Conservation (phyloP, 2,329 filamentous ascomycete genomes). For the Grosmannia clavigera region DNA sequence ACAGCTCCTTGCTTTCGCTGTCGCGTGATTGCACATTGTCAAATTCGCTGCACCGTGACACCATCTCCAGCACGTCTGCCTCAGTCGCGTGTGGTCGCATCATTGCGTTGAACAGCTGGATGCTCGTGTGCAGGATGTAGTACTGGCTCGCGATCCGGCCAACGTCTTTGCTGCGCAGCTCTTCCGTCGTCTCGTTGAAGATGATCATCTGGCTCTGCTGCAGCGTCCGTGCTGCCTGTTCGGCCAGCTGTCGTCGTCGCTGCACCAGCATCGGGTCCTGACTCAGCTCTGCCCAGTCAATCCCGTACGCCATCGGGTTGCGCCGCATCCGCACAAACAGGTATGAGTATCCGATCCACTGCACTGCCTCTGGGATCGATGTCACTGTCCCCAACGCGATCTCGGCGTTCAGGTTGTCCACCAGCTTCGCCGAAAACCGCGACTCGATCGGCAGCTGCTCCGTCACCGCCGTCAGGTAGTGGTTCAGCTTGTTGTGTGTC, state of each 20-base stretch:
- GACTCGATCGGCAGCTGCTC: slow-evolving; percentile 96
- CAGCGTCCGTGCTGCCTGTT: slow-evolving; percentile 74
- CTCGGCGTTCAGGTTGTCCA: slow-evolving; percentile 95
- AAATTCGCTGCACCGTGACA: slow-evolving; percentile 95
- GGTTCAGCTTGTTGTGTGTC: slow-evolving; percentile 80
- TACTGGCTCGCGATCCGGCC: slow-evolving; percentile 95
- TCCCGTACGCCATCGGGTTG: slow-evolving; percentile 84
- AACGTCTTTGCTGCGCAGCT: slow-evolving; percentile 86
- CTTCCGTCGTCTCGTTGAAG: slow-evolving; percentile 89
- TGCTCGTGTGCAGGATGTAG: slow-evolving; percentile 85
- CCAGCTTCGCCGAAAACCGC: slow-evolving; percentile 83
- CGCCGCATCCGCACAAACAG: slow-evolving; percentile 93
- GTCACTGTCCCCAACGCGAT: slow-evolving; percentile 90
- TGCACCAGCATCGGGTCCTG: slow-evolving; percentile 84
- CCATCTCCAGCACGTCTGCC: slow-evolving; percentile 89
- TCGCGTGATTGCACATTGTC: slow-evolving; percentile 93
- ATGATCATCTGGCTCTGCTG: slow-evolving; percentile 98
- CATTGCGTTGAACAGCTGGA: slow-evolving; percentile 92
- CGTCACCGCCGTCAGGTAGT: slow-evolving; percentile 87
- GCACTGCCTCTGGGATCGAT: slow-evolving; percentile 82
- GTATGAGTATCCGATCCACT: slow-evolving; percentile 97
- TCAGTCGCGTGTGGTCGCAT: slow-evolving; percentile 81
- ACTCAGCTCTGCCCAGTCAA: slow-evolving; percentile 81
- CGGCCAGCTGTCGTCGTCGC: slow-evolving; percentile 70
- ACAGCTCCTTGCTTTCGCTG: slow-evolving; percentile 79